These are phyloP conservation scores for Mucor circinelloides DNA, from an alignment of 371 early-diverging fungal genomes.

Conservation along the genomic window DNA sequence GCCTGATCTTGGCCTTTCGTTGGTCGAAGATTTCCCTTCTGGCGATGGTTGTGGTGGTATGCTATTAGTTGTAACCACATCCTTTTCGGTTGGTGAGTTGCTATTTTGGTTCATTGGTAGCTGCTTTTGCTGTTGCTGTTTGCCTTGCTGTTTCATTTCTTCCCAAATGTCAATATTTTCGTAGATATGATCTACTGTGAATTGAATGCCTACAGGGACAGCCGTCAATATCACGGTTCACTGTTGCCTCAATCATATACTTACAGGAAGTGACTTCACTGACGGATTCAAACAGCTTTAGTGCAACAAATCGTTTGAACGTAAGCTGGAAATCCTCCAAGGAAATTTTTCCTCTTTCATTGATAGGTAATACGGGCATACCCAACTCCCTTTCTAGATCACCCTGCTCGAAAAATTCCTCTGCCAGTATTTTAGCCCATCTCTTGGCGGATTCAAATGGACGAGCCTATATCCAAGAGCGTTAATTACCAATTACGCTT, in stretches of 20 bases:
- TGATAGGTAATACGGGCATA: conserved; percentile 41
- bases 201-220: conserved; percentile 35
- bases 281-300: conserved; percentile 40
- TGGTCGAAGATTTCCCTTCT: conserved; percentile 11
- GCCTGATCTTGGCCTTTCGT: conserved; percentile 17
- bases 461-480: conserved; percentile 43
- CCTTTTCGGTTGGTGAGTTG: not conserved
- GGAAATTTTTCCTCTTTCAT: conserved; percentile 41
- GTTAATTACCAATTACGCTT: not conserved
- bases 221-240: not conserved
- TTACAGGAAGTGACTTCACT: conserved; percentile 38
- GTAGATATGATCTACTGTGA: conserved; percentile 38
- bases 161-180: conserved; percentile 42
- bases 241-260: not conserved
- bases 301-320: conserved; percentile 42
- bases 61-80: conserved; percentile 1
- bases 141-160: conserved; percentile 10
- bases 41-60: conserved; percentile 21
- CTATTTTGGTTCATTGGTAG: not conserved
- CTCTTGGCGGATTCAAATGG: conserved; percentile 62
- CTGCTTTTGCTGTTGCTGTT: not conserved
- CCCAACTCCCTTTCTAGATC: conserved; percentile 70
- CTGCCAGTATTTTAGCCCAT: conserved; percentile 62
- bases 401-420: conserved; percentile 70
- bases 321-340: conserved; percentile 45